Evolutionary conservation across 75 land plant genomes (phyloP).

Genomic region (Pseudotsuga menziesii): DNA sequence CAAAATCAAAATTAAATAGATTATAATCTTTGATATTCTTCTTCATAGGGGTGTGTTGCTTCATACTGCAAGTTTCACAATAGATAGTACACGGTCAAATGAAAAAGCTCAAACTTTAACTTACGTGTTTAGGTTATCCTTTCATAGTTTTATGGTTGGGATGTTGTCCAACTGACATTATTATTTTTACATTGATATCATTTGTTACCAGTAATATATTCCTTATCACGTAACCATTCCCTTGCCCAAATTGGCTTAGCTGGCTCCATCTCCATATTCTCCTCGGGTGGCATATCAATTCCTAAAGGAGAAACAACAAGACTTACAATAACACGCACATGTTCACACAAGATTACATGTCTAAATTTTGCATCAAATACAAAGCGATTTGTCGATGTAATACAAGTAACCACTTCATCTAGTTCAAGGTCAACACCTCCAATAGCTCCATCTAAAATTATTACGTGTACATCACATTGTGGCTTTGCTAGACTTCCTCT

Average conservation of each 20-base stretch:
- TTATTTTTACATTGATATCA: conserved; percentile 38
- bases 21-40: too few species aligned
- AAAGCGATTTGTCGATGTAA: conserved; percentile 85
- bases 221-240: conserved; percentile 49
- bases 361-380: conserved; percentile 95
- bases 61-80: too few species aligned
- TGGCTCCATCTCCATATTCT: conserved; percentile 33
- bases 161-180: too few species aligned
- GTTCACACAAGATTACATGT: conserved; percentile 80
- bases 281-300: conserved; percentile 31
- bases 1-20: too few species aligned
- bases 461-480: conserved; percentile 94
- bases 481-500: conserved; percentile 82
- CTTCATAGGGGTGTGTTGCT: too few species aligned
- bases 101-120: too few species aligned
- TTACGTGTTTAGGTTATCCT: too few species aligned
- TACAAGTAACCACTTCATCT: conserved; percentile 90
- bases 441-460: conserved; percentile 89
- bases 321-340: conserved; percentile 92
- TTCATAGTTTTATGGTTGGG: too few species aligned
- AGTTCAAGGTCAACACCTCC: conserved; percentile 94
- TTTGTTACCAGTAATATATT: conserved; percentile 31
- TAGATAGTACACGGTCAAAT: too few species aligned
- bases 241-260: conserved; percentile 31
- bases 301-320: conserved; percentile 70